Evolutionary conservation across 208 protist genomes (phyloP).

Genomic region (Trypanosoma conorhini): DNA sequence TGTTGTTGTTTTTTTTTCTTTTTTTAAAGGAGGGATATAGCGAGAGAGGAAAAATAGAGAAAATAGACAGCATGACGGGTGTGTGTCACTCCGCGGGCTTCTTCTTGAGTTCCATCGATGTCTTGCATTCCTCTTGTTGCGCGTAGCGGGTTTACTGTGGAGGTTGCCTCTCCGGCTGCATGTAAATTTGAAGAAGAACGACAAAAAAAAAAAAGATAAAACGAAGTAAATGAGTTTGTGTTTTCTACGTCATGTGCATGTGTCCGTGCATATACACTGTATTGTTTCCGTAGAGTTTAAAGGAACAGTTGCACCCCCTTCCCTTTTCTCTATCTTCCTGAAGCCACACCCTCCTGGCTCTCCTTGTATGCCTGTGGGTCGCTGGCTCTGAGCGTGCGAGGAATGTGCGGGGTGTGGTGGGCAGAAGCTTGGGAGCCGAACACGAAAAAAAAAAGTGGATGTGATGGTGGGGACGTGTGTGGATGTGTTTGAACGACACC

Average conservation of each 20-base stretch:
- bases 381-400: neutral
- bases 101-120: neutral
- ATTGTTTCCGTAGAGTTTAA: too few relatives aligned
- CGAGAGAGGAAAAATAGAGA: constrained; percentile 16
- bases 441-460: neutral
- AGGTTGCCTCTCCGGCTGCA: too few relatives aligned
- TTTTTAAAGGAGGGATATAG: constrained; percentile 1
- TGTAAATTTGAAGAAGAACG: neutral
- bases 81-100: neutral
- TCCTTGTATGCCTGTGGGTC: neutral
- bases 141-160: too few relatives aligned
- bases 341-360: neutral
- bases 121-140: too few relatives aligned
- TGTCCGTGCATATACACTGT: neutral
- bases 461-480: too few relatives aligned
- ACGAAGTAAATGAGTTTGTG: neutral
- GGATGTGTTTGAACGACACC: too few relatives aligned
- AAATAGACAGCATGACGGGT: neutral
- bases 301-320: too few relatives aligned
- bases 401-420: too few relatives aligned
- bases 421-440: neutral
- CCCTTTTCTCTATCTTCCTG: neutral
- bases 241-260: neutral
- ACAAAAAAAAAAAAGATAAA: neutral
- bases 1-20: too few relatives aligned